A percentile compares a stretch with the other conserved stretches of the same genome.
Evolutionary conservation across 352 stramenopile species (phyloP).

Genomic region (Phytophthora brassicae): DNA sequence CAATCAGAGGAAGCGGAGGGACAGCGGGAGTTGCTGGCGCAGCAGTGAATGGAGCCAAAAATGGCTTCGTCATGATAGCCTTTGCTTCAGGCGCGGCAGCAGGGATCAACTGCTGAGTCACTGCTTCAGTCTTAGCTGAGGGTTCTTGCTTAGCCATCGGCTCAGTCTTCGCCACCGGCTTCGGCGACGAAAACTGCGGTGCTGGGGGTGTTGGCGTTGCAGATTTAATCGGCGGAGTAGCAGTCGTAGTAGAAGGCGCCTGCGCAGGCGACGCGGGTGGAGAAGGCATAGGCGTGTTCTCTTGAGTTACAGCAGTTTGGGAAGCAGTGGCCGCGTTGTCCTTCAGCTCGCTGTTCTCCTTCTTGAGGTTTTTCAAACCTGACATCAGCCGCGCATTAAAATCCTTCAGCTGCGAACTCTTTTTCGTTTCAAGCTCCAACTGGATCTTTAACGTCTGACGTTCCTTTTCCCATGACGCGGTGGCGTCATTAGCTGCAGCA

Average conservation of each 20-base stretch:
- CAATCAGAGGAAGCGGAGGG: conserved; percentile 13
- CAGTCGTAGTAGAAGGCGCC: conserved; percentile 14
- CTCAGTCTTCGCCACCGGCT: conserved; percentile 16
- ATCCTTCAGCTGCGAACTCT: conserved; percentile 66
- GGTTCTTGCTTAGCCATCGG: no score
- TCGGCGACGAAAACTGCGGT: conserved; percentile 28
- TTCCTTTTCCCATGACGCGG: conserved; percentile 57
- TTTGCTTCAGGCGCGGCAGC: conserved; percentile 18
- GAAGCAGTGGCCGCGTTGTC: conserved; percentile 34
- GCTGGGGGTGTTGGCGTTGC: conserved; percentile 10
- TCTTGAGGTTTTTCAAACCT: conserved; percentile 70
- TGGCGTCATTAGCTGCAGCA: conserved; percentile 34
- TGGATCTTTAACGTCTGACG: conserved; percentile 54
- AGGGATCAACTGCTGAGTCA: conserved; percentile 6
- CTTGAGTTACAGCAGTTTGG: conserved; percentile 14
- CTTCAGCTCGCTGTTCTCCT: conserved; percentile 79
- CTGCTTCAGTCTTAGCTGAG: conserved; percentile 19
- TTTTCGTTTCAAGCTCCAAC: conserved; percentile 69
- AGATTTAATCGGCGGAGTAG: conserved; percentile 19
- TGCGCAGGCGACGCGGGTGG: conserved; percentile 20
- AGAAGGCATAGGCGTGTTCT: conserved; percentile 25
- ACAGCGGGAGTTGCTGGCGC: conserved; percentile 8
- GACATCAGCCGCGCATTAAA: conserved; percentile 72
- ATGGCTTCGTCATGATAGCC: conserved; percentile 11
- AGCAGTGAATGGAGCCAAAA: conserved; percentile 4